Evolutionary conservation across 192 early-diverging fungal genomes (phyloP), one percentile per base, ranked within the genome.

Genomic region (Coemansia sp.): DNA sequence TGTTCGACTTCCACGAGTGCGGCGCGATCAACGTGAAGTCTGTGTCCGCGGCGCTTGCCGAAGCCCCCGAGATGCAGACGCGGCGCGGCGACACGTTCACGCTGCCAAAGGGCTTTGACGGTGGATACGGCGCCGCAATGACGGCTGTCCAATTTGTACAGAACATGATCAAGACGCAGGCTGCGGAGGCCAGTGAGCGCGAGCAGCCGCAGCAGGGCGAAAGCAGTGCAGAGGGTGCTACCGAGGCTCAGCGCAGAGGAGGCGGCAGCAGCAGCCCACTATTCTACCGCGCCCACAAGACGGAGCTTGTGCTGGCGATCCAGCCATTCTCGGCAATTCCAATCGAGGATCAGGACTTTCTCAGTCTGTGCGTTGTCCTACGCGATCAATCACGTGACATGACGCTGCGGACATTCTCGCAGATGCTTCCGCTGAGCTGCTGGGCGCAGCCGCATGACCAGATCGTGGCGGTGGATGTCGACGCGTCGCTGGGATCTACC

Each of bases 51-150:
- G 54, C 69, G 27, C 65, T 72, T 47, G 61, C 52, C 14, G 68
- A 72, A 8, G 67, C 77, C 2, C 70, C 73, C 23, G 78, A 81
- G 63, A 74, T 81, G 73, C 69, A 76, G 49, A 65, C 73, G 9
- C 63, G 64, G 62, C 72, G 73, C 50, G 76, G 76, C 55, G 73
- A 83, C 54, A 83, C 77, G 21, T 76, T 83, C 26, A 83, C 72
- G 9, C 57, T 83, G 62, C 76, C 75, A 27, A 78, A 79, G 70
- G 76, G 76, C 26, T 76, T 79, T 73, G 81, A 83, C 50, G 81
- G 68, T 44, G 81, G 71, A 12, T 79, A 79, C 58, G 77, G 77
- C 28, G 77, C 77, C 4, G 77, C 77, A 1, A 64, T 79, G 26
- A 74, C 71, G 5, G 71, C 77, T 4, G 65, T 79, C 56, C 77